Conservation (phyloP, 768 basidiomycete genomes). For the Coprinopsis marcescibilis region DNA sequence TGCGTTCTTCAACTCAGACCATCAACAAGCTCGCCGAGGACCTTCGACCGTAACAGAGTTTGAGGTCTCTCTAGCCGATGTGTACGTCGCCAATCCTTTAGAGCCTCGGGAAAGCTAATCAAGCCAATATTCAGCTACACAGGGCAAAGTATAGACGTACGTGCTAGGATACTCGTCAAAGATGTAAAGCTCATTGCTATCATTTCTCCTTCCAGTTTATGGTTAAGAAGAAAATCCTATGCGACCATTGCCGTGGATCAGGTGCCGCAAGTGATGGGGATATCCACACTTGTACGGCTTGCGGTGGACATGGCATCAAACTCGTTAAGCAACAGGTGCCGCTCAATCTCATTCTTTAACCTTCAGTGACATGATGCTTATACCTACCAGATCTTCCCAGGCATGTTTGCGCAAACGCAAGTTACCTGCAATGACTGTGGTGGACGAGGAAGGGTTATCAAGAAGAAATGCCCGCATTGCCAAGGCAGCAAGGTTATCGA, state of each 20-base stretch:
- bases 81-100: constrained; percentile 38
- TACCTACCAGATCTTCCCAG: constrained; percentile 69
- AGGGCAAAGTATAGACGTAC: constrained; percentile 79
- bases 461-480: constrained; percentile 77
- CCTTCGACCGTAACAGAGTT: constrained; percentile 75
- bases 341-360: background rate
- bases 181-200: constrained; percentile 11
- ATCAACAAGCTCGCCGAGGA: constrained; percentile 63
- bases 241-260: constrained; percentile 94
- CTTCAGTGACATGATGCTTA: background rate
- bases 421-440: constrained; percentile 77
- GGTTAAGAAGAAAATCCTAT: constrained; percentile 86
- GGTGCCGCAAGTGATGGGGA: constrained; percentile 88
- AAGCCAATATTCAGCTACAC: constrained; percentile 53
- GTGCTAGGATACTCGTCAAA: constrained; percentile 18
- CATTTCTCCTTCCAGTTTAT: constrained; percentile 58
- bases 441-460: constrained; percentile 78
- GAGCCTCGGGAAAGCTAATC: constrained; percentile 8
- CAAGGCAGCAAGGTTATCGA: constrained; percentile 76
- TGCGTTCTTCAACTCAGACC: constrained; percentile 25
- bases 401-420: constrained; percentile 91
- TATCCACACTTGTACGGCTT: constrained; percentile 81
- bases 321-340: constrained; percentile 74
- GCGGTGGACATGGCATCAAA: constrained; percentile 81
- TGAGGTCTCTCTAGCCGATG: constrained; percentile 81